Base-by-base conservation (phyloP, 2,329 filamentous ascomycete species). In the Bipolaris victoriae region DNA sequence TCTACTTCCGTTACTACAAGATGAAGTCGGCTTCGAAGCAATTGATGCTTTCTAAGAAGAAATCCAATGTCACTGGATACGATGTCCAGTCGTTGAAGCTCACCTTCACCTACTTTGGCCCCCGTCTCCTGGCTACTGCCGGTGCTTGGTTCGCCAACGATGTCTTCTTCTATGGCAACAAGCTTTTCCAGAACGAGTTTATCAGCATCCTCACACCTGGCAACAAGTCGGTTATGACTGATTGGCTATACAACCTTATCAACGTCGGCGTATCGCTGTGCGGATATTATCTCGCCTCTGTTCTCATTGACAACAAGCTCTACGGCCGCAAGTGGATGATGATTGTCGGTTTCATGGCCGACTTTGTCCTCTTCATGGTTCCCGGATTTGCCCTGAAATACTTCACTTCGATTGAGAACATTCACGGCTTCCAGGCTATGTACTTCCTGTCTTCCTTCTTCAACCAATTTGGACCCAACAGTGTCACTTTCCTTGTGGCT, bases 111-210 rank as follows among this genome's bases (percentile, higher is more conserved):
- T 87, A 96, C 81, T 98, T 97, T 66, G 92, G 92, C 46, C 89
- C 90, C 50, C 92, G 94, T 66, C 80, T 98, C 22, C 72, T 97
- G 18, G 94, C 94, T 48, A 97, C 94, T 18, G 88, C 93, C 10
- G 90, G 90, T 55, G 86, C 88, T 35, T 98, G 94, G 94, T 98
- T 94, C 79, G 91, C 89, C 81, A 98, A 98, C 78, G 94, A 98
- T 73, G 90, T 98, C 65, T 97, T 98, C 84, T 98, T 98, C 83
- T 98, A 98, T 81, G 94, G 94, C 68, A 97, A 97, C 88, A 97
- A 97, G 84, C 88, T 97, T 52, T 97, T 97, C 85, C 93, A 97
- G 80, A 86, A 85, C 61, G 86, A 94, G 74, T 97, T 97, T 80
- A 97, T 97, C 79, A 82, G 81, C 31, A 90, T 95, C 72, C 88